phyloP scores from a whole-genome alignment of 2,329 filamentous ascomycete genomes.

The Pseudopithomyces maydicus region DNA sequence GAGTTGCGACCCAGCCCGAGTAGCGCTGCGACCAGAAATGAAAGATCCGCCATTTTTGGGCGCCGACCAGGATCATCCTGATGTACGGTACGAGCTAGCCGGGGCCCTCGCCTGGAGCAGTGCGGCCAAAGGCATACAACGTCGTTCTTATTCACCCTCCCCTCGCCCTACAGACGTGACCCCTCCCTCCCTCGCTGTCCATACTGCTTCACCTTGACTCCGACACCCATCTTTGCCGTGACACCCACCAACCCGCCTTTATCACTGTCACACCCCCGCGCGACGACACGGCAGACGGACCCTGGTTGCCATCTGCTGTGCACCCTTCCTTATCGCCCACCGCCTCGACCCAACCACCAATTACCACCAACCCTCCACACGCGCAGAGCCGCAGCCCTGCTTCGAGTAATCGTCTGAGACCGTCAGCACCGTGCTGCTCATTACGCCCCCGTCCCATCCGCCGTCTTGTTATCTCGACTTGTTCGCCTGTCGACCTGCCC shows the following conservation, averaged over 20 bases:
- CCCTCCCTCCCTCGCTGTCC: not conserved
- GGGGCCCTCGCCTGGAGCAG: slow-evolving; percentile 9
- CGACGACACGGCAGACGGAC: slow-evolving; percentile 13
- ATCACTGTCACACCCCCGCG: slow-evolving; percentile 22
- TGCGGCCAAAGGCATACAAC: slow-evolving; percentile 15
- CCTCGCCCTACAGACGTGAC: not conserved
- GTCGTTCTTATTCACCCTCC: slow-evolving; percentile 14
- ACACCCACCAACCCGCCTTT: slow-evolving; percentile 17
- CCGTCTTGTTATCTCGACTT: slow-evolving; percentile 8
- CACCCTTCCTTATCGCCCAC: slow-evolving; percentile 40
- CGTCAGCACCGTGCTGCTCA: slow-evolving; percentile 22
- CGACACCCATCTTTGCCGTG: not conserved
- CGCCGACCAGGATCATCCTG: slow-evolving; percentile 7
- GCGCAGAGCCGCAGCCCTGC: slow-evolving; percentile 29
- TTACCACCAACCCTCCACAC: slow-evolving; percentile 28
- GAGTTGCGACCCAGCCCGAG: not conserved
- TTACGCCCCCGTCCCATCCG: slow-evolving; percentile 14
- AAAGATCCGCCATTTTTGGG: not conserved
- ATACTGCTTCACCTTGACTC: not conserved
- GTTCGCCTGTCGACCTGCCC: too few relatives aligned
- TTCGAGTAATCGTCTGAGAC: slow-evolving; percentile 19
- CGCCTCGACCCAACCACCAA: slow-evolving; percentile 38
- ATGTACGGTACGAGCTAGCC: slow-evolving; percentile 14
- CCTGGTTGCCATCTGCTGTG: slow-evolving; percentile 32
- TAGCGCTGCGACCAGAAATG: not conserved